phyloP scores from a whole-genome alignment of 495 filamentous ascomycete genomes.

The Aspergillus affinis region DNA sequence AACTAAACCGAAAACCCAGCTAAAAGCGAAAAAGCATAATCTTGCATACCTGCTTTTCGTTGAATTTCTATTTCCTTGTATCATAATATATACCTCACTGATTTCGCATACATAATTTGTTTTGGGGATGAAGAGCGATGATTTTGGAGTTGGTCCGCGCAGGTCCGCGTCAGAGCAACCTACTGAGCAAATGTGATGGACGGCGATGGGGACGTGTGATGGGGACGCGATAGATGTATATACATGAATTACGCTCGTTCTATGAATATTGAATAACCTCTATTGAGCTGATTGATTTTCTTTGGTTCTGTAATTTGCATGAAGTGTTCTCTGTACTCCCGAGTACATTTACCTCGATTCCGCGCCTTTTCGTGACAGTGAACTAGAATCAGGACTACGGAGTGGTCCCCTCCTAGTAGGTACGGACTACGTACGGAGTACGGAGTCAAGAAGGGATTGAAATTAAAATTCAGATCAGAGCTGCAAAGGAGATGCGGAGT shows the following conservation, averaged over 20 bases:
- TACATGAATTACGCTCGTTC: background rate
- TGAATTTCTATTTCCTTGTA: background rate
- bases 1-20: background rate
- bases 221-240: conserved; percentile 2
- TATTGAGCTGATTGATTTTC: background rate
- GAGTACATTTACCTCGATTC: too few relatives aligned
- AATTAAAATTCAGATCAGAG: too few relatives aligned
- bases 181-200: conserved; percentile 6
- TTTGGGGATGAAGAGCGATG: background rate
- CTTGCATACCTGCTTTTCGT: too few relatives aligned
- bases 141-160: too few relatives aligned
- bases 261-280: background rate
- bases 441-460: too few relatives aligned
- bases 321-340: too few relatives aligned
- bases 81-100: background rate
- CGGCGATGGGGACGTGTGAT: background rate
- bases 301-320: background rate
- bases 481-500: too few relatives aligned
- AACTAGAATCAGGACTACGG: too few relatives aligned
- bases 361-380: too few relatives aligned
- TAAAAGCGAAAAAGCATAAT: background rate
- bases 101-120: too few relatives aligned
- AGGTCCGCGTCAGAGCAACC: conserved; percentile 4
- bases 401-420: too few relatives aligned
- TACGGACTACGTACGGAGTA: too few relatives aligned